Base-by-base conservation (phyloP, 73 alveolate genomes). In the Paramecium sexaurelia region DNA sequence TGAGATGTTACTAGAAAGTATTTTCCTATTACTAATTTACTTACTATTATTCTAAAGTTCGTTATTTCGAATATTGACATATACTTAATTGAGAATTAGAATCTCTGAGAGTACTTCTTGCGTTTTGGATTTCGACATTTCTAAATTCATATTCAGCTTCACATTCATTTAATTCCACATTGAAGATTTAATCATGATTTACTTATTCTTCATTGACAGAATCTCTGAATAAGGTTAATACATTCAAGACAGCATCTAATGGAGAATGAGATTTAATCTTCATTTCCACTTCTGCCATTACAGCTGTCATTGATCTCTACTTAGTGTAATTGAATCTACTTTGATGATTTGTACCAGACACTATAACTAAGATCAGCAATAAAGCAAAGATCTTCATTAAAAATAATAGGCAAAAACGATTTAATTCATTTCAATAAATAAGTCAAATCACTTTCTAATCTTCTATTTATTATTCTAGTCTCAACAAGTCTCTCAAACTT, bases 151-250 rank as follows among this genome's bases (percentile, higher is more conserved):
- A 24, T 39, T 78, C 90, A 13, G 40, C 6, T 9, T 32, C 13
- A 40, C 90, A 78, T 78, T 78, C 90, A 20, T 20, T 33, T 41
- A 13, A 19, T 45, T 78, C 32, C 15, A 43, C 39, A 78, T n/a
- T 13, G 22, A 37, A 78, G 41, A 78, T 78, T 78, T 78, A n/a
- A 10, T 78, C 90, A 15, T 78, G 90, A 20, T 78, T 78, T 10
- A 78, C 90, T 78, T 78, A 78, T 43, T 78, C 90, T 15, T 56
- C 55, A 39, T 78, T 78, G 47, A 78, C 90, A 11, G 90, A 56
- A 78, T 78, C 90, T 78, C 90, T 78, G 15, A 78, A 78, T 22
- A 15, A 27, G 8, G 68, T 78, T 2, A 78, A 27, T 2, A 78
- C 29, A 24, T 78, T 78, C 33, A 78, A 43, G 13, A 78, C 55